Percentiles rank a stretch among this genome's conserved stretches.
Conservation (phyloP, 2,329 filamentous ascomycete genomes). For the Helotiales sp. region DNA sequence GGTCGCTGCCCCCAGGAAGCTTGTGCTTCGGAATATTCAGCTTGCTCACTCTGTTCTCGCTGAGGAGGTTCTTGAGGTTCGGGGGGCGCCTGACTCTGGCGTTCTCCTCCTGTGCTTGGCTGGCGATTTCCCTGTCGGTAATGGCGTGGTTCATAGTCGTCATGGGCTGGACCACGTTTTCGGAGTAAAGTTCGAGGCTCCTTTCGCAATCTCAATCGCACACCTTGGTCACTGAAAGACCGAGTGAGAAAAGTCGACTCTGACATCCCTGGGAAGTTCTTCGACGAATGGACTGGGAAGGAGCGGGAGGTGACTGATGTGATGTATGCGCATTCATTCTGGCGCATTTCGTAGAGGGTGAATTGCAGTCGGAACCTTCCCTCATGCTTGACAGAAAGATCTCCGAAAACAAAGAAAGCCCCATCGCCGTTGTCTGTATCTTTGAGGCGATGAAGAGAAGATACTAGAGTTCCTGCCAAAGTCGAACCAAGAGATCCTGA, state of each 20-base stretch:
- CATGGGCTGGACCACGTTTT: constrained; percentile 41
- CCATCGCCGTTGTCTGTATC: constrained; percentile 78
- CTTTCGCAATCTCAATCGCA: constrained; percentile 81
- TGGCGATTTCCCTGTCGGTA: constrained; percentile 28
- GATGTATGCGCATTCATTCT: constrained; percentile 36
- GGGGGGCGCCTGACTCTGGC: background rate
- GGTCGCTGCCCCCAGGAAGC: background rate
- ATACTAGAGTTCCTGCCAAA: constrained; percentile 75
- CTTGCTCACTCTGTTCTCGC: background rate
- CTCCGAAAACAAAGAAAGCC: constrained; percentile 89
- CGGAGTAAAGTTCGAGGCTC: constrained; percentile 65
- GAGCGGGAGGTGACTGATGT: constrained; percentile 60
- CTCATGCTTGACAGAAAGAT: constrained; percentile 78
- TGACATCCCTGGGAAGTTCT: constrained; percentile 78
- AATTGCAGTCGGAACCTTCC: constrained; percentile 78
- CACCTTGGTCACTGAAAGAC: constrained; percentile 85
- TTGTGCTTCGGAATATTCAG: background rate
- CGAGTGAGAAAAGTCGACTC: constrained; percentile 83
- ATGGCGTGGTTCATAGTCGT: constrained; percentile 42
- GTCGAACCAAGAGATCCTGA: constrained; percentile 52
- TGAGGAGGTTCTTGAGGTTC: background rate
- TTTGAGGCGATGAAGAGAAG: constrained; percentile 82
- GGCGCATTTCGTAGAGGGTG: constrained; percentile 73
- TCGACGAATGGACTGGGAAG: constrained; percentile 69
- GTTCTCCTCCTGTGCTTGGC: background rate